Conservation (phyloP, 2,329 filamentous ascomycete species). For the Colletotrichum australisinense region DNA sequence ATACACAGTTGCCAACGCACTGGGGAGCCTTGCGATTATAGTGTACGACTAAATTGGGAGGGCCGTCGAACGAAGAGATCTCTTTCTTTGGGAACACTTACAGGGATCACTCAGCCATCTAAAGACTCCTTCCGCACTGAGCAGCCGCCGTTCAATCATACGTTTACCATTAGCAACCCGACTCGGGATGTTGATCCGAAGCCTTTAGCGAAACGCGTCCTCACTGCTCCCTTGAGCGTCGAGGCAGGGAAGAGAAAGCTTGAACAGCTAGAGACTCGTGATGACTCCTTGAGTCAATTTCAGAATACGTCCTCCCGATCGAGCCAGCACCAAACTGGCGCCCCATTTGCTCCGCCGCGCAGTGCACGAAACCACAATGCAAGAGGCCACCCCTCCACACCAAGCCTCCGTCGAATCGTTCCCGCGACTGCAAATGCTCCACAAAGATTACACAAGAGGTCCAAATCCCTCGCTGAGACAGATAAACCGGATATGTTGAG, state of each 20-base stretch:
- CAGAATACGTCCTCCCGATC: neutral
- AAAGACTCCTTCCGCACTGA: slow-evolving; percentile 44
- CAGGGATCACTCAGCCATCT: slow-evolving; percentile 38
- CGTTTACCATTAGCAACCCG: slow-evolving; percentile 13
- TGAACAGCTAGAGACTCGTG: neutral
- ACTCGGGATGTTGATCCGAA: neutral
- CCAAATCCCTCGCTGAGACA: slow-evolving; percentile 25
- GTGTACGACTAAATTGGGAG: slow-evolving; percentile 84
- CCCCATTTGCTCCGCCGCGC: neutral
- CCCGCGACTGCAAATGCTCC: neutral
- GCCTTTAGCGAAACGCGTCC: slow-evolving; percentile 4
- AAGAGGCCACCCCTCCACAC: neutral
- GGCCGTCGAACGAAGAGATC: slow-evolving; percentile 73
- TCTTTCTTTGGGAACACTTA: slow-evolving; percentile 47
- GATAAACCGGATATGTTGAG: neutral
- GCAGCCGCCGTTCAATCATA: slow-evolving; percentile 50
- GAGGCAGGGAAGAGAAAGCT: neutral
- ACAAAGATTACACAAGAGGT: slow-evolving; percentile 23
- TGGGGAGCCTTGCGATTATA: slow-evolving; percentile 82
- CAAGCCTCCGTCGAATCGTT: neutral
- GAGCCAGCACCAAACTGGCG: neutral
- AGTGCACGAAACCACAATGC: slow-evolving; percentile 1
- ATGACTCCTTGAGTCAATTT: neutral
- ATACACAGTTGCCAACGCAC: slow-evolving; percentile 70
- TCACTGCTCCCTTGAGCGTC: neutral